Percentiles rank a stretch among this genome's conserved stretches.
These are phyloP conservation scores for Melocanna baccifera DNA, from an alignment of 176 grass and related monocot species.

Conservation along the genomic window DNA sequence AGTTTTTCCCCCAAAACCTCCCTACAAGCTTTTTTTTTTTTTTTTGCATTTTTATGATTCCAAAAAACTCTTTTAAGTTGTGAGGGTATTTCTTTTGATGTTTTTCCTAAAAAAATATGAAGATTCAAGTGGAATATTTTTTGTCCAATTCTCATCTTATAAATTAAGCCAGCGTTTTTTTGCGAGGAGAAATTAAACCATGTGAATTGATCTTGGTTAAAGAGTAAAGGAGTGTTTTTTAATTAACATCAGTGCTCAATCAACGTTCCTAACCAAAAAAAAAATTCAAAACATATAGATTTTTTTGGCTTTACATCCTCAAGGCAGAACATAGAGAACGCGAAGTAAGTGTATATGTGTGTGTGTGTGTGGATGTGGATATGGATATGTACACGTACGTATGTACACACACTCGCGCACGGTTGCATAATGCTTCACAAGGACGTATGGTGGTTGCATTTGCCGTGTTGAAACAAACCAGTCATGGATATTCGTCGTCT, in stretches of 20 bases:
- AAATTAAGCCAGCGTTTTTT: no score
- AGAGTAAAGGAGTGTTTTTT: no score
- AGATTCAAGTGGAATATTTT: background rate
- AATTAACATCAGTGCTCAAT: no score
- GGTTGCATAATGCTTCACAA: background rate
- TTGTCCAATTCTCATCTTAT: no score
- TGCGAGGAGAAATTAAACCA: no score
- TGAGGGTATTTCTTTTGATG: background rate
- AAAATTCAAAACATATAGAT: background rate
- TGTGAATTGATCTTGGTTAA: no score
- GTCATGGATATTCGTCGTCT: background rate
- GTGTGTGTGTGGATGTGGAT: no score
- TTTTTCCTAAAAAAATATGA: background rate
- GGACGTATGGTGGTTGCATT: background rate
- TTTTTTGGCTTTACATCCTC: background rate
- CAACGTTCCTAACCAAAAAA: no score
- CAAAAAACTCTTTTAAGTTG: background rate
- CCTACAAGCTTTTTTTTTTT: background rate
- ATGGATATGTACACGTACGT: no score
- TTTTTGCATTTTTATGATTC: background rate
- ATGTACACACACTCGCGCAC: background rate
- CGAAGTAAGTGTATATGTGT: no score
- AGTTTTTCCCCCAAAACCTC: background rate
- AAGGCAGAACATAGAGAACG: no score
- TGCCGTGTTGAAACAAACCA: background rate